These are phyloP conservation scores for Alternaria incomplexa DNA, from an alignment of 2,329 filamentous ascomycete genomes.

Conservation along the genomic window DNA sequence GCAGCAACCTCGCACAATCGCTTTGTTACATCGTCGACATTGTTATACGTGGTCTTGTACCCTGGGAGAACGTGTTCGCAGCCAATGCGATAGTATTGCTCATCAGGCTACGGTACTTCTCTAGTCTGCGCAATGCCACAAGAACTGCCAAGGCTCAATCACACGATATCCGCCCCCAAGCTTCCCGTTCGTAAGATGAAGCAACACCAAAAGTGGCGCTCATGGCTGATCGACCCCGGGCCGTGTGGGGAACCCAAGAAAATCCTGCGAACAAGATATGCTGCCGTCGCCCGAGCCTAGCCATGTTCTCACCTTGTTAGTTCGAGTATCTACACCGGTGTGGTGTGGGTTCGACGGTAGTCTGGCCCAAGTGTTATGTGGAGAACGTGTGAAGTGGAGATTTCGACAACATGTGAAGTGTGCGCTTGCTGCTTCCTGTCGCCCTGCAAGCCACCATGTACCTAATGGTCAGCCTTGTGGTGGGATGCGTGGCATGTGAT, in stretches of 20 bases:
- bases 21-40: neutral
- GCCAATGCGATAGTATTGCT: neutral
- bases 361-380: neutral
- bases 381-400: neutral
- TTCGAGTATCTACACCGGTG: neutral
- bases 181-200: neutral
- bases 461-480: neutral
- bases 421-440: neutral
- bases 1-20: neutral
- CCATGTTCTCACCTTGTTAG: neutral
- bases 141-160: neutral
- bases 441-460: neutral
- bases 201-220: neutral
- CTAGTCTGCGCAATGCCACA: neutral
- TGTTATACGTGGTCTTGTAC: neutral
- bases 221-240: neutral
- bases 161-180: neutral
- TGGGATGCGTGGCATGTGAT: neutral
- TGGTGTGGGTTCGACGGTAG: neutral
- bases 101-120: neutral
- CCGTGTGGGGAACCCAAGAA: neutral
- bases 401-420: neutral
- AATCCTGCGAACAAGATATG: neutral
- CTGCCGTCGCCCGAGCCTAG: conserved; percentile 1
- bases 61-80: neutral